Evolutionary conservation across 2,329 filamentous ascomycete species (phyloP).

Genomic region (Rhynchosporium agropyri): DNA sequence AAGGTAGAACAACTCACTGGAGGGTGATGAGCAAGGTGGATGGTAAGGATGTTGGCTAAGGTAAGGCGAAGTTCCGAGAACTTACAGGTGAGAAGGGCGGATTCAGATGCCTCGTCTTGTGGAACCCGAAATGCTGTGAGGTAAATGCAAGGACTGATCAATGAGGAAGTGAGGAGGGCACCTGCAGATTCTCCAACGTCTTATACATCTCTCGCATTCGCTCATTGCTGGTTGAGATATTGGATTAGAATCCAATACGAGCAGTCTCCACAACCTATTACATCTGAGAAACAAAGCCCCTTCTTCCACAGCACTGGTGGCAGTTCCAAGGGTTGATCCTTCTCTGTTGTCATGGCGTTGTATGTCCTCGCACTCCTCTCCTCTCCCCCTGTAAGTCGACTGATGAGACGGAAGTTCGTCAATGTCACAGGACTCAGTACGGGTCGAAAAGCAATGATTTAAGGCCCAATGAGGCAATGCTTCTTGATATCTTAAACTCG

Average conservation of each 20-base stretch:
- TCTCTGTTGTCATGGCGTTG: conserved; percentile 2
- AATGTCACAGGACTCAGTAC: not conserved
- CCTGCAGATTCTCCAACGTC: conserved; percentile 7
- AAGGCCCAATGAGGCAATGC: not conserved
- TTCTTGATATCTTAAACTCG: not conserved
- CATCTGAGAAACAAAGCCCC: not conserved
- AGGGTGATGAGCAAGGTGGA: conserved; percentile 2
- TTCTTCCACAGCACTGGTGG: not conserved
- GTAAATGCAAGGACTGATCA: conserved; percentile 1
- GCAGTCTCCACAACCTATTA: conserved; percentile 1
- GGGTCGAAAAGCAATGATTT: not conserved
- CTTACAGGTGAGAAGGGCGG: conserved; percentile 10
- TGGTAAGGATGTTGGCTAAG: conserved; percentile 9
- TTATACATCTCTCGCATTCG: conserved; percentile 5
- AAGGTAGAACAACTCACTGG: not conserved
- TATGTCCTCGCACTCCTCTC: no score
- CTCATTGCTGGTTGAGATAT: conserved; percentile 8
- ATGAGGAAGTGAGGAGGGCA: conserved; percentile 3
- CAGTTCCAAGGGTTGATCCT: not conserved
- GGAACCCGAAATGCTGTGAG: not conserved
- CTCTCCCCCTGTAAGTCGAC: no score
- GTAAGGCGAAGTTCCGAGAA: conserved; percentile 11
- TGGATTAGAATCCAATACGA: not conserved
- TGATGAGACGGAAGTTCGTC: no score
- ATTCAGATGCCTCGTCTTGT: conserved; percentile 17